phyloP scores from a whole-genome alignment of 2,329 filamentous ascomycete species.

The Calonectria pseudoreteaudii region DNA sequence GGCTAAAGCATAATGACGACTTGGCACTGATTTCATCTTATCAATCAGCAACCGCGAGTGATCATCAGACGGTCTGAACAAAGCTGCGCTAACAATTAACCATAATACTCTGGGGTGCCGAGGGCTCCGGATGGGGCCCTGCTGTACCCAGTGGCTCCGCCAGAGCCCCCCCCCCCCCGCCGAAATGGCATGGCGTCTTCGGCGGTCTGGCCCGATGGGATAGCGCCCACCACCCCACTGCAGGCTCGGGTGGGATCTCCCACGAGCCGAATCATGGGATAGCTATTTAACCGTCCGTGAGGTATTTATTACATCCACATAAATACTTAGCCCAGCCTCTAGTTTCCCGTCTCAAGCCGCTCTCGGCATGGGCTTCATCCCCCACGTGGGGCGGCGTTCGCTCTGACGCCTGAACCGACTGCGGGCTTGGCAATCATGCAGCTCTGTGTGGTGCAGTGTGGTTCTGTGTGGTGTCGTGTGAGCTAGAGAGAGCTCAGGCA shows the following conservation, averaged over 20 bases:
- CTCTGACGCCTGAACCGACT: neutral
- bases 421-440: neutral
- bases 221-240: neutral
- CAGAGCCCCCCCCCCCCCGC: neutral
- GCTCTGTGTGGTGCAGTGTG: neutral
- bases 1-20: conserved; percentile 5
- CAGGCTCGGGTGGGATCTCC: neutral
- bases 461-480: too few species aligned
- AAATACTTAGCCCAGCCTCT: neutral
- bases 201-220: conserved; percentile 1
- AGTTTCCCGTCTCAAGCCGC: neutral
- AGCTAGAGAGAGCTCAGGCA: neutral
- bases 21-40: neutral
- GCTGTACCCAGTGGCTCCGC: neutral
- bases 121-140: neutral
- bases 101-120: conserved; percentile 8
- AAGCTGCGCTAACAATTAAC: neutral
- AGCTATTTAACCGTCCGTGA: neutral
- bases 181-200: neutral
- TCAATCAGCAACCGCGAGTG: neutral
- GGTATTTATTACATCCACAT: neutral
- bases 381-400: neutral
- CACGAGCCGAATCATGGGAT: neutral
- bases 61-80: neutral
- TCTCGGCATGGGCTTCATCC: neutral